phyloP scores from a whole-genome alignment of 805 yeast species.

The Starmerella potacharoeniae region DNA sequence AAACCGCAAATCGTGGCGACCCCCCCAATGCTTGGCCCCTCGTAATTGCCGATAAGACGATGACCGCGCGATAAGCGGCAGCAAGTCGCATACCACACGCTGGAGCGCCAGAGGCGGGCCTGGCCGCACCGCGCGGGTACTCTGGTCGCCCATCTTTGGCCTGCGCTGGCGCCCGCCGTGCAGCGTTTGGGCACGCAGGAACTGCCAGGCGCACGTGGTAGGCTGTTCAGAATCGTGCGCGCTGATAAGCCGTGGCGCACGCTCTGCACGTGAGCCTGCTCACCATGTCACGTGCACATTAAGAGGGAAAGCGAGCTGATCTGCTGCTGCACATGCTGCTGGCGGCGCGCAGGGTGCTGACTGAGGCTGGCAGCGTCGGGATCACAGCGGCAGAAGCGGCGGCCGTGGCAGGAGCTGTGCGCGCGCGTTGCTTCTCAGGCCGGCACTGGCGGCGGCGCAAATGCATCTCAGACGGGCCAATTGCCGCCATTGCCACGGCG shows the following conservation, averaged over 20 bases:
- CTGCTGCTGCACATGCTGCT: background rate
- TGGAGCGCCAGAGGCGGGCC: too few relatives aligned
- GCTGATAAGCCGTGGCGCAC: constrained; percentile 5
- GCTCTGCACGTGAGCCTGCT: background rate
- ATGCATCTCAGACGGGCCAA: too few relatives aligned
- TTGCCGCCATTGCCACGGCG: too few relatives aligned
- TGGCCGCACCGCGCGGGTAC: too few relatives aligned
- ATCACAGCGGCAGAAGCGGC: too few relatives aligned
- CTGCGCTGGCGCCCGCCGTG: background rate
- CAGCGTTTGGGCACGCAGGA: background rate
- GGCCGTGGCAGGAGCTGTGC: too few relatives aligned
- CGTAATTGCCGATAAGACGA: too few relatives aligned
- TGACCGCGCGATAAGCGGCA: too few relatives aligned
- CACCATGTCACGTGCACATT: background rate
- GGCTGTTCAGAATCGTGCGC: background rate
- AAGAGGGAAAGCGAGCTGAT: background rate
- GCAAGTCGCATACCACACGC: too few relatives aligned
- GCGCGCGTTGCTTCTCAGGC: too few relatives aligned
- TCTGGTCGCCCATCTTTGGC: background rate
- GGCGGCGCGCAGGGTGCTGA: background rate
- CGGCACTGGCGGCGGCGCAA: too few relatives aligned
- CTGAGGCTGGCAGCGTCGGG: background rate
- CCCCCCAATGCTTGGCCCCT: too few relatives aligned
- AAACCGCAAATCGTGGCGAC: background rate
- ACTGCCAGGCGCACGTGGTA: background rate